Evolutionary conservation across 2,329 filamentous ascomycete genomes (phyloP), one percentile per base, ranked within the genome.

Genomic region (Phyllosticta capitalensis): DNA sequence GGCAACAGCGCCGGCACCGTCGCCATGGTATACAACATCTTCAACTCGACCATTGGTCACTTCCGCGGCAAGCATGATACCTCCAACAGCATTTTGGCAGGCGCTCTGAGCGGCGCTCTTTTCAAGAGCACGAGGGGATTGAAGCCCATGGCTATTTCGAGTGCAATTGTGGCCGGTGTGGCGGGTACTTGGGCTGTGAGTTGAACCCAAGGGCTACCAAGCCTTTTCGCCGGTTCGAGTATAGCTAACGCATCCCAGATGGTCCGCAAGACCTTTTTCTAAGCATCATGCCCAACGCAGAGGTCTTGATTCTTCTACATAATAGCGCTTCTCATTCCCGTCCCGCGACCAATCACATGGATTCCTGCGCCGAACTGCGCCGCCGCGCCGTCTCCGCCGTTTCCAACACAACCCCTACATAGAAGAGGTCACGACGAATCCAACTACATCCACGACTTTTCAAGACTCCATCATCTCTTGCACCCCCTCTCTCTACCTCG

Each of bases 1-100:
- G 94, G 94, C 51, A 99, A 99, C 79, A 95, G 90, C 30, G 92
- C 92, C 1, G 94, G 91, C 70, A 92, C 97, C 33, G 86, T 99
- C 58, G 94, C 95, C 33, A 92, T 99, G 80, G 85, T 91, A 57
- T 99, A 99, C 78, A 99, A 97, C 76, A 89, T 89, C 26, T 56
- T 63, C 55, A 75, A 74, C 65, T 73, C 71, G 65, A 73, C 69
- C 12, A 74, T 75, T 63, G 73, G 72, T 6, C 66, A 71, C 56
- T 71, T 68, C 51, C 62, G 72, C 52, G 72, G 72, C 54, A 74
- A 74, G 65, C 72, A 74, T 59, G 95, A 99, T 73, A 83, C 90
- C 2, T 83, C 87, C 61, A 99, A 99, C 78, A 94, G 90, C 64
- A 83, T 99, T 58, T 75, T 83, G 20, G 92, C 94, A 5, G 94